Percentiles rank a stretch among this genome's conserved stretches.
Evolutionary conservation across 2,329 filamentous ascomycete species (phyloP).

Genomic region (Verticillium nubilum): DNA sequence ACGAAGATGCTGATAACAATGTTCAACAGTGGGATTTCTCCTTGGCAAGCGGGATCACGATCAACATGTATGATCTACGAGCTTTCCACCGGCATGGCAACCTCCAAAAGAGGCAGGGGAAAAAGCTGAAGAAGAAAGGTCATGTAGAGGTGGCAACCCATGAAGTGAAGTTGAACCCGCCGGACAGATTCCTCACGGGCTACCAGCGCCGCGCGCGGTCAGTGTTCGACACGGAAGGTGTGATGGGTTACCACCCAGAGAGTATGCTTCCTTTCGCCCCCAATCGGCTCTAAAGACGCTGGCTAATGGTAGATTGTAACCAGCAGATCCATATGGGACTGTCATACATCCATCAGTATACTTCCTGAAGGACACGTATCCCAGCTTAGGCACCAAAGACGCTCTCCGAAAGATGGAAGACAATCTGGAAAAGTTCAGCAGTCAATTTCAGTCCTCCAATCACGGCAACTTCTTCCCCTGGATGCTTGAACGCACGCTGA

Average conservation of each 20-base stretch:
- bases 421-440: not conserved
- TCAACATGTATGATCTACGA: slow-evolving; percentile 8
- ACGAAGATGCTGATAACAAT: not conserved
- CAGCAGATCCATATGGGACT: slow-evolving; percentile 1
- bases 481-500: not conserved
- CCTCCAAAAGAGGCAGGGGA: not conserved
- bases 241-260: not conserved
- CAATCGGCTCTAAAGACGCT: not conserved
- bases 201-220: not conserved
- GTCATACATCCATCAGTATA: slow-evolving; percentile 8
- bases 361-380: slow-evolving; percentile 7
- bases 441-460: not conserved
- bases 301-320: not conserved
- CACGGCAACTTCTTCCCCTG: not conserved
- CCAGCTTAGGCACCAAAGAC: slow-evolving; percentile 1
- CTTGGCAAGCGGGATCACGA: not conserved
- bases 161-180: slow-evolving; percentile 1
- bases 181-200: not conserved
- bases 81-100: slow-evolving; percentile 1
- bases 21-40: slow-evolving; percentile 1
- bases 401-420: not conserved
- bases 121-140: slow-evolving; percentile 1
- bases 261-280: not conserved
- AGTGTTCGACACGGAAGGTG: not conserved
- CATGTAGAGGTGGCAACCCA: not conserved